Evolutionary conservation across 192 early-diverging fungal genomes (phyloP), one percentile per base, ranked within the genome.

Genomic region (Coemansia pectinata): DNA sequence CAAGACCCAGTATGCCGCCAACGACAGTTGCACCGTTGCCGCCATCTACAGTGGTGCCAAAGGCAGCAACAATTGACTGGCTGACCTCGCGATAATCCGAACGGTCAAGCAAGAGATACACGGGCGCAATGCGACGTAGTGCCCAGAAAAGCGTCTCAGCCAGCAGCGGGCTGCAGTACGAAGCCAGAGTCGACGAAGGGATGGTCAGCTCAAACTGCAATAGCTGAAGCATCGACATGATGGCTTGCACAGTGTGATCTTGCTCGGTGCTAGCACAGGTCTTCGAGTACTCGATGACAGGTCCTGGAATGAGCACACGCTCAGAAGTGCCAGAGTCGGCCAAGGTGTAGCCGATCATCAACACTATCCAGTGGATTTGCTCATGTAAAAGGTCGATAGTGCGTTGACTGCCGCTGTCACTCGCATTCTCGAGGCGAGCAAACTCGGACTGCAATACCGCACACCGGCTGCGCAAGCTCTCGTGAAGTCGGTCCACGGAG

Each of bases 81-180:
- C 72, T 77, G 8, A 74, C 25, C 0, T 62, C 42, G 10, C 67
- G 69, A 47, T 83, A 83, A 59, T 83, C 80, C 3, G 80, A 78
- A 3, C 31, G 15, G 25, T 83, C 76, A 23, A 75, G 29, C 29
- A 83, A 45, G 3, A 83, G 27, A 64, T 83, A 83, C 41, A 83
- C 76, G 0, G 80, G 80, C 21, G 58, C 80, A 25, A 83, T 72
- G 40, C 80, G 80, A 11, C 69, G 69, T 66, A 83, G 50, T 7
- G 76, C 40, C 80, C 80, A 83, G 63, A 78, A 78, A 5, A 83
- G 67, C 36, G 80, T 83, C 55, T 83, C 80, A 1, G 74, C 76
- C 21, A 83, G 70, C 23, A 83, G 66, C 4, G 80, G 80, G 47
- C 80, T 83, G 40, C 69, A 65, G 23, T 75, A 75, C 0, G 69